Evolutionary conservation across 768 basidiomycete genomes (phyloP).

Genomic region (Mycena leptocephala): DNA sequence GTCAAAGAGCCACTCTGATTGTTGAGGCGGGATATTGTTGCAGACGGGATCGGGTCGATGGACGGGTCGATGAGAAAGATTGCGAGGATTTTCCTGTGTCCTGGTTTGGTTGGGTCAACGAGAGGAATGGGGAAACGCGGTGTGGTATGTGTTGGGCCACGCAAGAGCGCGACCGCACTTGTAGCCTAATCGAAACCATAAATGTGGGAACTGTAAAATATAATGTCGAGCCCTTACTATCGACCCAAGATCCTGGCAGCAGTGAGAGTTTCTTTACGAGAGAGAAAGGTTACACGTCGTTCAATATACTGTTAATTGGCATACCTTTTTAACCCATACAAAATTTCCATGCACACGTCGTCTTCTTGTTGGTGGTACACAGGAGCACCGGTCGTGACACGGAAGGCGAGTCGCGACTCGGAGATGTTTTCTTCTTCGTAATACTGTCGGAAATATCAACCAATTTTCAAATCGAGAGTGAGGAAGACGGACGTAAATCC

Average conservation of each 20-base stretch:
- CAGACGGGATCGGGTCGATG: conserved; percentile 39
- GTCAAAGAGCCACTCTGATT: conserved; percentile 44
- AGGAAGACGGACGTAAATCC: conserved; percentile 5
- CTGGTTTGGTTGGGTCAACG: conserved; percentile 49
- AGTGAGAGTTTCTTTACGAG: conserved; percentile 1
- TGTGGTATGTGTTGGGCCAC: conserved; percentile 57
- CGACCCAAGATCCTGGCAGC: conserved; percentile 43
- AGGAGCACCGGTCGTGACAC: conserved; percentile 38
- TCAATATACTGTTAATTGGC: not conserved
- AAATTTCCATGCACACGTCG: conserved; percentile 18
- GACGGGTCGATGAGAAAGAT: conserved; percentile 57
- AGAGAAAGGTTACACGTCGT: not conserved
- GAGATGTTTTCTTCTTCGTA: conserved; percentile 51
- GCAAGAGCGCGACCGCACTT: not conserved
- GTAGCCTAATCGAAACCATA: not conserved
- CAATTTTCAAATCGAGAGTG: not conserved
- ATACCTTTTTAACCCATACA: conserved; percentile 32
- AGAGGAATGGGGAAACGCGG: conserved; percentile 54
- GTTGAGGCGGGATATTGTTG: conserved; percentile 46
- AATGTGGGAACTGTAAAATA: not conserved
- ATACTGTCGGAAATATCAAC: conserved; percentile 31
- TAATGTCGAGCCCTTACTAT: conserved; percentile 26
- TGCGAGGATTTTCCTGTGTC: conserved; percentile 57
- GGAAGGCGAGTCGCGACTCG: conserved; percentile 51
- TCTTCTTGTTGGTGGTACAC: conserved; percentile 39